Percentiles rank a stretch among this genome's conserved stretches.
Evolutionary conservation across 495 filamentous ascomycete genomes (phyloP).

Genomic region (Aspergillus asperescens): DNA sequence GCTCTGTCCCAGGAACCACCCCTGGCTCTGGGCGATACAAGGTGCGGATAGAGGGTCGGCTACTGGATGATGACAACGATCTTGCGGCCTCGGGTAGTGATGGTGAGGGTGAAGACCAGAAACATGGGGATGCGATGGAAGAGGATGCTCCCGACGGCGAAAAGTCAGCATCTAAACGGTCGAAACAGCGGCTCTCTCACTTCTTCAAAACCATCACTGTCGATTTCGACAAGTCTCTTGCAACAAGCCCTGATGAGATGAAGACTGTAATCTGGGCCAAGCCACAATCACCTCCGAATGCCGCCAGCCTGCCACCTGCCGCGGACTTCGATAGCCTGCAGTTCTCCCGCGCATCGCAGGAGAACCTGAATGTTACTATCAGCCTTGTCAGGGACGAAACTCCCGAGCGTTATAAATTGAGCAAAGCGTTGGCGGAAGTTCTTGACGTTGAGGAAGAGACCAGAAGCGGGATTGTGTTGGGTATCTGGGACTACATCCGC

Average conservation of each 20-base stretch:
- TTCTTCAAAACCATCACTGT: conserved; percentile 92
- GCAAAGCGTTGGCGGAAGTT: conserved; percentile 72
- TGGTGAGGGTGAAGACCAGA: conserved; percentile 45
- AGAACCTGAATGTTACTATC: conserved; percentile 87
- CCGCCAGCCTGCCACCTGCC: conserved; percentile 38
- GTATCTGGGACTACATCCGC: conserved; percentile 92
- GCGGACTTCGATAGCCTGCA: conserved; percentile 87
- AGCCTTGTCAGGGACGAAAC: conserved; percentile 80
- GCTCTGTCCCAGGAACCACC: conserved; percentile 24
- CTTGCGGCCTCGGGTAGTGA: conserved; percentile 46
- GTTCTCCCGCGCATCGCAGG: conserved; percentile 86
- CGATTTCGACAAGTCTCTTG: conserved; percentile 67
- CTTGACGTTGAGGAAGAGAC: conserved; percentile 85
- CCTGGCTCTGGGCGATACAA: conserved; percentile 62
- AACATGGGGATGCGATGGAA: conserved; percentile 52
- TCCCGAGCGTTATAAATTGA: conserved; percentile 77
- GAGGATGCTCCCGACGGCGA: conserved; percentile 45
- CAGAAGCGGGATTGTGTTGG: conserved; percentile 76
- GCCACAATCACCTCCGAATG: conserved; percentile 51
- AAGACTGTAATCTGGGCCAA: conserved; percentile 71
- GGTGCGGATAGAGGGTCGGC: conserved; percentile 87
- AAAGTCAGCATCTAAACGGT: conserved; percentile 40
- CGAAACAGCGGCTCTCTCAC: conserved; percentile 69
- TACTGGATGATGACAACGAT: conserved; percentile 68
- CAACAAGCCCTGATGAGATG: conserved; percentile 45